Evolutionary conservation across 2,329 filamentous ascomycete genomes (phyloP).

Genomic region (Pseudogymnoascus sp.): DNA sequence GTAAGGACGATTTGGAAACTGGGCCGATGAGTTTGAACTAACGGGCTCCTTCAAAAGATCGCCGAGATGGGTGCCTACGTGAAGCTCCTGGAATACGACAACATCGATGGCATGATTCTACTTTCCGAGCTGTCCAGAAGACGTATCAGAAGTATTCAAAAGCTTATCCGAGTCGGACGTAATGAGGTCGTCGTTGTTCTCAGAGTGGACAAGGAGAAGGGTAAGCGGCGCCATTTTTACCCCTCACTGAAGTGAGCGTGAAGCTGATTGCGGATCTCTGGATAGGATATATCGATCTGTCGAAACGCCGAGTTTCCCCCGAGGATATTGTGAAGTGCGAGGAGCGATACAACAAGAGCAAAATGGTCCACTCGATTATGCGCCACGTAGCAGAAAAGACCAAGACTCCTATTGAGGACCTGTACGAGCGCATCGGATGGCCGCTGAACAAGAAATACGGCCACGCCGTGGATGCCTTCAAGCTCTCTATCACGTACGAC

Average conservation of each 20-base stretch:
- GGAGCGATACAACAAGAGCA: constrained; percentile 99
- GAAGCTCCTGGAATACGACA: constrained; percentile 98
- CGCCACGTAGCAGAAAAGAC: constrained; percentile 98
- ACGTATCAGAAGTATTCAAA: constrained; percentile 98
- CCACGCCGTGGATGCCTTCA: constrained; percentile 95
- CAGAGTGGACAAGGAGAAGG: constrained; percentile 98
- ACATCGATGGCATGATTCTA: constrained; percentile 99
- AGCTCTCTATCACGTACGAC: constrained; percentile 89
- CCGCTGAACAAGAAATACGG: constrained; percentile 96
- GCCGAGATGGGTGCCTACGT: constrained; percentile 99
- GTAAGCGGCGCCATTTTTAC: constrained; percentile 35
- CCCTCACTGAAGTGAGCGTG: background rate
- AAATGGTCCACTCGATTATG: constrained; percentile 99
- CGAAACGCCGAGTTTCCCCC: constrained; percentile 93
- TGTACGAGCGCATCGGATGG: constrained; percentile 95
- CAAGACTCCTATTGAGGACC: constrained; percentile 81
- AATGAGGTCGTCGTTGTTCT: constrained; percentile 99
- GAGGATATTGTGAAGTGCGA: constrained; percentile 98
- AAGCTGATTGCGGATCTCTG: constrained; percentile 4
- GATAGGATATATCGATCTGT: constrained; percentile 90
- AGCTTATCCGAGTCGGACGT: constrained; percentile 93
- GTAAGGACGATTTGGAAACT: constrained; percentile 39
- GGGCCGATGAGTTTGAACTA: background rate
- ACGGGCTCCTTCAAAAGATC: constrained; percentile 50
- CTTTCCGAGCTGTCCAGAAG: constrained; percentile 94